phyloP scores from a whole-genome alignment of 805 yeast species.

The Schizosaccharomyces japonicus region DNA sequence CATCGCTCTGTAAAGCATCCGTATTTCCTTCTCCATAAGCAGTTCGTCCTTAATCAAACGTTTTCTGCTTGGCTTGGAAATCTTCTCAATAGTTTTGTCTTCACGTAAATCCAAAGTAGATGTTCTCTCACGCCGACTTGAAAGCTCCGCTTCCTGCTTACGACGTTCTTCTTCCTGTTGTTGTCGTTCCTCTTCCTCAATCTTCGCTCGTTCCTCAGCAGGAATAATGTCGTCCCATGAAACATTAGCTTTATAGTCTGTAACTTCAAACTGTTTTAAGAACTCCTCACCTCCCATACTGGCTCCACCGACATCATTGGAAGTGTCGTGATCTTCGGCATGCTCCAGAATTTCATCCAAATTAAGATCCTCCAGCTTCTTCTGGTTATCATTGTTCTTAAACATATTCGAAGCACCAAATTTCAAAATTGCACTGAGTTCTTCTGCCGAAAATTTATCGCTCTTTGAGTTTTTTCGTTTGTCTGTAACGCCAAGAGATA shows the following conservation, averaged over 20 bases:
- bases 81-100: neutral
- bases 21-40: conserved; percentile 63
- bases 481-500: conserved; percentile 85
- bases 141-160: neutral
- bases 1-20: conserved; percentile 65
- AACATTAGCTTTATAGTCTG: conserved; percentile 80
- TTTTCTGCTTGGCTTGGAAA: neutral
- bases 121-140: neutral
- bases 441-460: conserved; percentile 29
- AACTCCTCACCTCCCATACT: conserved; percentile 96
- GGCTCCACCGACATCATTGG: conserved; percentile 93
- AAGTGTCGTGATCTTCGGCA: conserved; percentile 90
- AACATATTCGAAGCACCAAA: conserved; percentile 98
- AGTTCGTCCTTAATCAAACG: conserved; percentile 12
- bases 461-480: conserved; percentile 46
- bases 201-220: conserved; percentile 63
- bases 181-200: conserved; percentile 72
- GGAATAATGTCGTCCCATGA: conserved; percentile 99
- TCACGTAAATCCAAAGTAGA: neutral
- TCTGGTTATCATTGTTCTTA: conserved; percentile 76
- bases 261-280: conserved; percentile 87
- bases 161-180: neutral
- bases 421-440: conserved; percentile 74
- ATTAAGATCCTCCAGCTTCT: conserved; percentile 81
- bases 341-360: conserved; percentile 86